Base-by-base conservation (phyloP, 2,329 filamentous ascomycete species). In the Lachnellula cervina region DNA sequence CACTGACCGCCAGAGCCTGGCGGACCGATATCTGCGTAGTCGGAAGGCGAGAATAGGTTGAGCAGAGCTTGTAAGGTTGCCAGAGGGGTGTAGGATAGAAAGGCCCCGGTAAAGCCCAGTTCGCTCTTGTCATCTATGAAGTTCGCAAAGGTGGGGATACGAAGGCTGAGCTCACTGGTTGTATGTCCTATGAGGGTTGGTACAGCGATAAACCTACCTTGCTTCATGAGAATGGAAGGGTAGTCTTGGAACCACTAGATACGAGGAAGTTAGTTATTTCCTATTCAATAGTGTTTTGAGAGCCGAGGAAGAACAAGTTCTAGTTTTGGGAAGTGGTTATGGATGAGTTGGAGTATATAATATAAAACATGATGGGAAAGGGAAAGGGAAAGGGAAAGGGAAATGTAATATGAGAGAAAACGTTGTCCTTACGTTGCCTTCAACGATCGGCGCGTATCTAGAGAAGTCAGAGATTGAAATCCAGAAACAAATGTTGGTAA, bases 181-280 rank as follows among this genome's bases (percentile, higher is more conserved):
- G 56, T 57, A 7, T 53, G 52, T 8, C 59, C 57, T 16, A 56
- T 56, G 21, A 62, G 23, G 2, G 56, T 49, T 21, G 57, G 57
- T 14, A 56, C 38, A 19, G 42, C 34, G 28, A 49, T 23, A 38
- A 62, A 58, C 34, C 57, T 49, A n/a, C 54, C 52, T 21, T 54
- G 21, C 13, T 25, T 28, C 45, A 59, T 49, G 8, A 54, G 25
- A 8, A 54, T 37, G 13, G 55, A 62, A 32, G 48, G 55, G 21
- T 49, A 53, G 9, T 54, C 44, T 50, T 42, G 21, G 4, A 62
- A 28, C 45, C 59, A 58, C 28, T 32, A 11, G 28, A 32, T 13
- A 32, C 4, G 2, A 9, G 9, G 28, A 1, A 32, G 9, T 32
- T 4, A 32, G 28, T 32, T 11, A 11, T 32, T 11, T 32, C 28